Evolutionary conservation across 257 asterid genomes (phyloP), one percentile per base, ranked within the genome.

Genomic region (Gentiana dahurica): DNA sequence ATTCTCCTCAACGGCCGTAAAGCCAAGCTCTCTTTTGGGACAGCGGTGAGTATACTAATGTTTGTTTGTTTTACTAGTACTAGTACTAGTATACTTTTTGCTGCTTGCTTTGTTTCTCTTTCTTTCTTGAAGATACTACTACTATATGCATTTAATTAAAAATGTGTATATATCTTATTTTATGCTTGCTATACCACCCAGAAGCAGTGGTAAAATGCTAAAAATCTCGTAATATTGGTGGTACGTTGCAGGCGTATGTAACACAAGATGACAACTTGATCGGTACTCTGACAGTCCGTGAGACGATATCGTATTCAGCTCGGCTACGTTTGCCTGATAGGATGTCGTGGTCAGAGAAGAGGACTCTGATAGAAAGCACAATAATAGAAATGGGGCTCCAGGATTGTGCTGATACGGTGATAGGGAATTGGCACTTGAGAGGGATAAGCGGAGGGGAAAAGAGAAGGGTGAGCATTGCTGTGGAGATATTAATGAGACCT

Each of bases 381-480:
- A 91, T 91, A 35, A n/a, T 83, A 1, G 98, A 91, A 57, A 91
- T 91, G 98, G 98, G 98, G 1, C 94, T 91, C 35, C 96, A 91
- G 52, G 98, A 91, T 52, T 91, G 98, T 58, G 96, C 98, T 2
- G 96, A 91, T 68, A 91, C 98, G 0, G 98, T 87, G 0, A 83
- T 91, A 1, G 98, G 98, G 3, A 91, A 91, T 41, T 91, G 98
- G 98, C 98, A 91, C 67, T 66, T 91, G 70, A 83, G 98, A 1
- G 98, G 98, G 35, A 68, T 91, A 51, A 91, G 98, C 32, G 98
- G 98, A 6, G 98, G 98, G 4, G 96, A 91, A 68, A 87, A 71
- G 64, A 79, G 96, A 55, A 79, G 98, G 75, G 97, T 91, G 34
- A 91, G 98, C 80, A 91, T 87, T 55, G 98, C 97, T 0, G 54